These are phyloP conservation scores for Wickerhamiella alocasiicola DNA, from an alignment of 805 yeast genomes.

Conservation along the genomic window DNA sequence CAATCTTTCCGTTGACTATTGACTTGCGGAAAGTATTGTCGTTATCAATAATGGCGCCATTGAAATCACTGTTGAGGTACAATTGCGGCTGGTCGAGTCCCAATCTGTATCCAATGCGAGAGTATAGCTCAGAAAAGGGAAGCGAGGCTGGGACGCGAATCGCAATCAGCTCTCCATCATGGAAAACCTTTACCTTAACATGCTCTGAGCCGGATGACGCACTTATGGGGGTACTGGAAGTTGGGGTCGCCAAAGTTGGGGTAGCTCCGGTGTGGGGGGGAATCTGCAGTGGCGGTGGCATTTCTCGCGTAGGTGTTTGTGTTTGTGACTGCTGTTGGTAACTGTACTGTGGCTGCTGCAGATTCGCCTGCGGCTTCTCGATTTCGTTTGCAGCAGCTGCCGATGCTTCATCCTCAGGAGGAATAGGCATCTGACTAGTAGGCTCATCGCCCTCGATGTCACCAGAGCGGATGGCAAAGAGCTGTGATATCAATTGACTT, in stretches of 20 bases:
- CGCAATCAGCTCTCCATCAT: conserved; percentile 30
- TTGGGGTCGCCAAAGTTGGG: neutral
- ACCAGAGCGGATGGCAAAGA: conserved; percentile 57
- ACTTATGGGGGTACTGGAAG: conserved; percentile 3
- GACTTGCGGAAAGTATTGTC: conserved; percentile 24
- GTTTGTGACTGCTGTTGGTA: neutral
- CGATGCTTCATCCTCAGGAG: conserved; percentile 17
- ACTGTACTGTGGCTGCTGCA: conserved; percentile 7
- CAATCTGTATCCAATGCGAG: conserved; percentile 26
- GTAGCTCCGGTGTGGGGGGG: neutral
- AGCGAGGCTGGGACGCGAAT: conserved; percentile 28
- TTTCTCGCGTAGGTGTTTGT: neutral
- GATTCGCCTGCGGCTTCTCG: neutral
- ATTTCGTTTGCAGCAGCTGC: neutral
- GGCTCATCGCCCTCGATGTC: conserved; percentile 39
- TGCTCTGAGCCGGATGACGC: conserved; percentile 8
- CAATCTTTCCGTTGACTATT: conserved; percentile 24
- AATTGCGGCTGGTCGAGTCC: conserved; percentile 22
- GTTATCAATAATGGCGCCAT: conserved; percentile 21
- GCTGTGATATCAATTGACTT: conserved; percentile 50
- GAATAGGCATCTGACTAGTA: conserved; percentile 26
- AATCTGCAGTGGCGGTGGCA: conserved; percentile 1
- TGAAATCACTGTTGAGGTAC: conserved; percentile 21
- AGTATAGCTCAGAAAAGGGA: conserved; percentile 24
- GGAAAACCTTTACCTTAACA: conserved; percentile 30